phyloP scores from a whole-genome alignment of 2,329 filamentous ascomycete genomes.

The Paecilomyces niveus region DNA sequence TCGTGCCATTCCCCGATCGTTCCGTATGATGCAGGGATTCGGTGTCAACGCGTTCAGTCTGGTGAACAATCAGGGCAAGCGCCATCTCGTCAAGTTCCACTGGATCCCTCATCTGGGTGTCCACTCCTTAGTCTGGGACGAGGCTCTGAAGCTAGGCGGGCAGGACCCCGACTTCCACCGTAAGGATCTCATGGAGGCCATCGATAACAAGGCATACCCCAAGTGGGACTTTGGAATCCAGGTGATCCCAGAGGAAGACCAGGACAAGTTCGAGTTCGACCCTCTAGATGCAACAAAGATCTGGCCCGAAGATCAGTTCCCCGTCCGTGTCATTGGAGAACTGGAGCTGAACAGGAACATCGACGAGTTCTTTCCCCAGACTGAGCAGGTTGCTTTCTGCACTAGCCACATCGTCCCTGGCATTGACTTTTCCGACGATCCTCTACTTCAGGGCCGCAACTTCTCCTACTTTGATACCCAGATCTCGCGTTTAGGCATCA shows the following conservation, averaged over 20 bases:
- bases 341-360: slow-evolving; percentile 72
- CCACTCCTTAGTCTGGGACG: slow-evolving; percentile 68
- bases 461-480: slow-evolving; percentile 48
- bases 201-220: slow-evolving; percentile 62
- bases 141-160: slow-evolving; percentile 65
- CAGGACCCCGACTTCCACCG: slow-evolving; percentile 77
- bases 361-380: slow-evolving; percentile 76
- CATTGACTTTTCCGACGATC: slow-evolving; percentile 70
- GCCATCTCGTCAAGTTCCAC: slow-evolving; percentile 71
- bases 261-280: slow-evolving; percentile 77
- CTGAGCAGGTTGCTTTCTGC: slow-evolving; percentile 77
- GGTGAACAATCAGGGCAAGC: slow-evolving; percentile 59
- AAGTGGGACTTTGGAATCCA: slow-evolving; percentile 83
- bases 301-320: slow-evolving; percentile 72
- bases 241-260: slow-evolving; percentile 60
- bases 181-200: slow-evolving; percentile 68
- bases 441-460: slow-evolving; percentile 66
- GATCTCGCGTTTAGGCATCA: slow-evolving; percentile 58
- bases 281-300: slow-evolving; percentile 79
- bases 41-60: slow-evolving; percentile 74
- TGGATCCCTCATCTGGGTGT: slow-evolving; percentile 69
- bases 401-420: slow-evolving; percentile 73
- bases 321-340: slow-evolving; percentile 70
- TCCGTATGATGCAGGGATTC: slow-evolving; percentile 80
- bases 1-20: slow-evolving; percentile 64